Evolutionary conservation across 2,329 filamentous ascomycete species (phyloP), one percentile per base, ranked within the genome.

Genomic region (Pseudocercospora vitis): DNA sequence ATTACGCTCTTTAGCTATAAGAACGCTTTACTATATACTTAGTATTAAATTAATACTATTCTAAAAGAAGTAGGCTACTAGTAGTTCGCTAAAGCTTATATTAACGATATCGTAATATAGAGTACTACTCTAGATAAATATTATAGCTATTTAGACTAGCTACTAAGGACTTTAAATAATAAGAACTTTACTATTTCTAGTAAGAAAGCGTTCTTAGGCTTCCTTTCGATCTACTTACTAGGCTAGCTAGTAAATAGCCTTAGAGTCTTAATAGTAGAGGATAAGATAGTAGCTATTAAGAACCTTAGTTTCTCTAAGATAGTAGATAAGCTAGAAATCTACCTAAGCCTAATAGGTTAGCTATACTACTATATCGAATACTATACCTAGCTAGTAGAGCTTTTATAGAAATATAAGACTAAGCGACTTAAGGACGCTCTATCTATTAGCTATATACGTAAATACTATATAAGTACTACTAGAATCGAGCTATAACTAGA

Each of bases 331-430:
- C n/a, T n/a, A n/a, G n/a, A n/a, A n/a, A n/a, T n/a, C n/a, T n/a
- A n/a, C n/a, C n/a, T n/a, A n/a, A n/a, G n/a, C n/a, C 26, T 47
- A 21, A 47, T 14, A 1, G 21, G 44, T 2, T 47, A 47, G 44
- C 26, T 47, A 47, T 8, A 16, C 3, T 12, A 28, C 7, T 47
- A 31, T 35, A 35, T 48, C 2, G 46, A 6, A 1, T 48, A 48
- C 46, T 48, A 35, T n/a, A 31, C 29, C 2, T 48, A 48, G 12
- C 29, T 23, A 16, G 46, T 24, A 12, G 29, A 48, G 8, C 46
- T n/a, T 1, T 9, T 48, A 3, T 26, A 48, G 11, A 35, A 23
- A 8, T n/a, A 33, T 4, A 48, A 48, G 8, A 48, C 11, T 2
- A 18, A 37, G 12, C n/a, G 16, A 1, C 18, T 48, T 21, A 48